phyloP scores from a whole-genome alignment of 805 yeast species.

The Ogataea henricii region DNA sequence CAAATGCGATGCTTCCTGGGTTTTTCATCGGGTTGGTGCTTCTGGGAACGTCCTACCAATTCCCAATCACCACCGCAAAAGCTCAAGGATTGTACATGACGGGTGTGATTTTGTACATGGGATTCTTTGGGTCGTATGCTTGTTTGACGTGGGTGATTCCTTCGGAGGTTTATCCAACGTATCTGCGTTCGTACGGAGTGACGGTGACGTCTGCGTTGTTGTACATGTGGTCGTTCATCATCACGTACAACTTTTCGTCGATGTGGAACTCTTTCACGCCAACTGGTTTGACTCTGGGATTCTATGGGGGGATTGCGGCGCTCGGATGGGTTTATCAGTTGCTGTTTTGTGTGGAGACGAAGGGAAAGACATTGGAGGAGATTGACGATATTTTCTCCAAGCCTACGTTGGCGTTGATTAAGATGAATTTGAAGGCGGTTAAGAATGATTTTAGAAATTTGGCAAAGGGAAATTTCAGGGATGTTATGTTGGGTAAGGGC shows the following conservation, averaged over 20 bases:
- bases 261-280: conserved; percentile 60
- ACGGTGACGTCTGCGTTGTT: conserved; percentile 56
- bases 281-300: conserved; percentile 64
- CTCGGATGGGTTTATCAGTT: conserved; percentile 55
- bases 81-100: conserved; percentile 63
- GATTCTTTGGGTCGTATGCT: conserved; percentile 66
- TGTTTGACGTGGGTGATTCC: conserved; percentile 71
- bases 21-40: conserved; percentile 61
- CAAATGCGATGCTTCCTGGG: conserved; percentile 52
- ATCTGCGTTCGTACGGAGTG: conserved; percentile 66
- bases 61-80: conserved; percentile 44
- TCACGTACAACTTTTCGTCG: conserved; percentile 60
- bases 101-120: conserved; percentile 64
- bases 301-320: conserved; percentile 68
- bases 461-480: conserved; percentile 22
- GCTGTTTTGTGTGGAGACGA: conserved; percentile 70
- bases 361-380: conserved; percentile 70
- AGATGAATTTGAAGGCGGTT: conserved; percentile 34
- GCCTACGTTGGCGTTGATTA: conserved; percentile 44
- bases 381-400: conserved; percentile 62
- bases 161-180: conserved; percentile 60
- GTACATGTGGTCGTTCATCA: conserved; percentile 63
- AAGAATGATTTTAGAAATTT: conserved; percentile 23
- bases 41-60: conserved; percentile 58
- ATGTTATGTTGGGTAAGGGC: conserved; percentile 11